A percentile compares a stretch with the other conserved stretches of the same genome.
phyloP scores from a whole-genome alignment of 257 asterid genomes.

The Nicotiana sylvestris region DNA sequence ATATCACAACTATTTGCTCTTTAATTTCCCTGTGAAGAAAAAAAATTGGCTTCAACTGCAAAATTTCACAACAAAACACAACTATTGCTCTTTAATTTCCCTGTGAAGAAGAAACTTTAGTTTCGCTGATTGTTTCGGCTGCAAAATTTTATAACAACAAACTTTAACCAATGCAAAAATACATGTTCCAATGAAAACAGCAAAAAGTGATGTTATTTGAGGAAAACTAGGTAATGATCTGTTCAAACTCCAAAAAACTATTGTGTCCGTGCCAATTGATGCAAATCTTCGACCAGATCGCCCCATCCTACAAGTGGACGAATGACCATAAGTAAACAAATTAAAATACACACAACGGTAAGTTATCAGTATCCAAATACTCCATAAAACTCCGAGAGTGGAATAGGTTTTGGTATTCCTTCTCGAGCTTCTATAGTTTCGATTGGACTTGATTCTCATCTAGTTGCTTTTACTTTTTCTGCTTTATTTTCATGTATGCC shows the following conservation, averaged over 20 bases:
- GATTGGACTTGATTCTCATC: not conserved
- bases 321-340: constrained; percentile 3
- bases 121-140: constrained; percentile 19
- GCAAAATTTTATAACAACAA: constrained; percentile 23
- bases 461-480: not conserved
- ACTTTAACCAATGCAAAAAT: constrained; percentile 33
- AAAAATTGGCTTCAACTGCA: constrained; percentile 15
- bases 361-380: not conserved
- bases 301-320: constrained; percentile 42
- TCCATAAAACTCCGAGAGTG: not conserved
- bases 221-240: constrained; percentile 32
- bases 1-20: constrained; percentile 14
- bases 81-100: constrained; percentile 20
- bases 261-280: constrained; percentile 45
- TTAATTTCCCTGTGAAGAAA: constrained; percentile 26
- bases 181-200: constrained; percentile 34
- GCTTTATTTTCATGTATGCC: not conserved
- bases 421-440: not conserved
- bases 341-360: not conserved
- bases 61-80: constrained; percentile 24
- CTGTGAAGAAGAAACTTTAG: constrained; percentile 13
- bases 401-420: not conserved
- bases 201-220: constrained; percentile 29
- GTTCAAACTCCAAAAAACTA: constrained; percentile 30
- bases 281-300: constrained; percentile 73